Evolutionary conservation across 139 green algal species (phyloP), one percentile per base, ranked within the genome.

Genomic region (Nannochloris sp.): DNA sequence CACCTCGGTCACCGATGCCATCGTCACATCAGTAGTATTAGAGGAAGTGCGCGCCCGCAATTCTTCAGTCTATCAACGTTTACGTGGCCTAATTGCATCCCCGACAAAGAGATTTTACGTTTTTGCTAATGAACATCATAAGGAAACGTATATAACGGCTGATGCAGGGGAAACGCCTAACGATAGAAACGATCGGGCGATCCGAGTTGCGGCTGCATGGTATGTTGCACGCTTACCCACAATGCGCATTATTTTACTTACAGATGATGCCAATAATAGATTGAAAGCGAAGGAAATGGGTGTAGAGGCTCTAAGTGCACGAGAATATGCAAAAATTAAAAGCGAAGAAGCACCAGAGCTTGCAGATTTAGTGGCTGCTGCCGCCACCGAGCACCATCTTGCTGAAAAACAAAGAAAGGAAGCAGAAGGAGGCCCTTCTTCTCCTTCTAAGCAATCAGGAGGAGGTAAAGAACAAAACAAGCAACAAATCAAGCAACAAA

Each of bases 121-220:
- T 13, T 99, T 99, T 68, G 71, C 84, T 30, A 99, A 99, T 72
- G 93, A 99, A 65, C 77, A 96, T 81, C 90, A 96, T 79, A 76
- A 85, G 51, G 86, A 89, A 8, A 96, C 89, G 0, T 90, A 85
- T 51, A 73, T 92, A 13, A 78, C 77, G 60, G 60, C 72, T 31
- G 62, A 81, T 13, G 38, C 73, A 1, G 84, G 85, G 10, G 93
- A 99, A 79, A 82, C 62, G 3, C 81, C 87, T 32, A 99, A 99
- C 67, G 93, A 99, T 82, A 76, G 92, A n/a, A 99, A 99, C 72
- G 93, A 99, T 79, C 74, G 92, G n/a, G 93, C 93, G 27, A 96
- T 98, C n/a, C 74, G 93, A 1, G 78, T 88, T 6, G 90, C 80
- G 12, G 80, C 86, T 0, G 63, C 70, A 23, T 98, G 89, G 90